Percentiles rank a stretch among this genome's conserved stretches.
These are phyloP conservation scores for Westerdykella aurantiaca DNA, from an alignment of 2,329 filamentous ascomycete species.

Conservation along the genomic window DNA sequence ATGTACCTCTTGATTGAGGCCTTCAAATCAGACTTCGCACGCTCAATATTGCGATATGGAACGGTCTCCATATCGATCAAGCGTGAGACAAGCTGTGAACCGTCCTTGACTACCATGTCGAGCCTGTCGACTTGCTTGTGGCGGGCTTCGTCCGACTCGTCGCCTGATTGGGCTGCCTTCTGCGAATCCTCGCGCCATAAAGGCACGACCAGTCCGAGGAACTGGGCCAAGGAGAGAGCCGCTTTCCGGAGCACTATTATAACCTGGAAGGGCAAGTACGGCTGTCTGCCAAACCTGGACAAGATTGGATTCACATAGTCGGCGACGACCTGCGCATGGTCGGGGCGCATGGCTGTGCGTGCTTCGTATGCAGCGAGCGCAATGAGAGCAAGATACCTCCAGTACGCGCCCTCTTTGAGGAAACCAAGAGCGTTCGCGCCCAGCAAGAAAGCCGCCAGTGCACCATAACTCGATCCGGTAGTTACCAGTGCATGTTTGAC, in stretches of 20 bases:
- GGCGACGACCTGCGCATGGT: slow-evolving; percentile 41
- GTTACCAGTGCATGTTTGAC: slow-evolving; percentile 56
- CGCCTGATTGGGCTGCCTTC: slow-evolving; percentile 12
- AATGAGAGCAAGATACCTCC: slow-evolving; percentile 49
- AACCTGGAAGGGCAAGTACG: slow-evolving; percentile 80
- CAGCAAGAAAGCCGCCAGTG: slow-evolving; percentile 22
- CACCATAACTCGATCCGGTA: slow-evolving; percentile 22
- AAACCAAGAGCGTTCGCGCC: slow-evolving; percentile 33
- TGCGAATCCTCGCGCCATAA: slow-evolving; percentile 30
- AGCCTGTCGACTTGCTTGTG: slow-evolving; percentile 63
- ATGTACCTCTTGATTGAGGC: slow-evolving; percentile 78
- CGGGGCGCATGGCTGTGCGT: slow-evolving; percentile 51
- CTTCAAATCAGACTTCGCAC: slow-evolving; percentile 55
- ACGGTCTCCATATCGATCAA: slow-evolving; percentile 72
- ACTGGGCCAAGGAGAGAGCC: slow-evolving; percentile 58
- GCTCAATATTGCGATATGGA: slow-evolving; percentile 70
- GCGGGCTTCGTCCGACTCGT: slow-evolving; percentile 27
- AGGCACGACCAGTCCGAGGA: slow-evolving; percentile 31
- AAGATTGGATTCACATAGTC: slow-evolving; percentile 46
- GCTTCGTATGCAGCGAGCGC: slow-evolving; percentile 54
- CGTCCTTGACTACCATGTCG: slow-evolving; percentile 52
- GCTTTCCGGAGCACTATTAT: slow-evolving; percentile 69
- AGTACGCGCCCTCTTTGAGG: slow-evolving; percentile 34
- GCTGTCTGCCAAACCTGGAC: slow-evolving; percentile 44
- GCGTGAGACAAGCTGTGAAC: slow-evolving; percentile 64